Evolutionary conservation across 2,329 filamentous ascomycete genomes (phyloP).

Genomic region (Alternaria dauci): DNA sequence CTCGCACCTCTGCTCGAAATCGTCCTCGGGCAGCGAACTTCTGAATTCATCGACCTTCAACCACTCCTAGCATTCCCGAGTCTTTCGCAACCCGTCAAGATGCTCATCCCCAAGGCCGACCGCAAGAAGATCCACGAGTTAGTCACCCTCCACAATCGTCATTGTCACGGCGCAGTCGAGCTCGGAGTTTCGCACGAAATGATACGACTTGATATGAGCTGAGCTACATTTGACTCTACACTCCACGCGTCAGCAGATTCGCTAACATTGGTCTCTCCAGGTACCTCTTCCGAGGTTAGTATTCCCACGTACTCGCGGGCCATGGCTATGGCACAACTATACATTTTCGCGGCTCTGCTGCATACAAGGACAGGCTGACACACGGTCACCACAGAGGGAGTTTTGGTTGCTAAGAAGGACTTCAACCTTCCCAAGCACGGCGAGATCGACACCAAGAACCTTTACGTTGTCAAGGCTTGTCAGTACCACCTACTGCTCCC

Average conservation of each 20-base stretch:
- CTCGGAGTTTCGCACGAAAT: slow-evolving; percentile 40
- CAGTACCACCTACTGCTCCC: slow-evolving; percentile 25
- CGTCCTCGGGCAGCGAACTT: slow-evolving; percentile 20
- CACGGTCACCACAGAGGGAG: slow-evolving; percentile 67
- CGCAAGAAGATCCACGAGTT: slow-evolving; percentile 99
- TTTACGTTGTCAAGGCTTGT: slow-evolving; percentile 97
- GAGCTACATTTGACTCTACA: slow-evolving; percentile 27
- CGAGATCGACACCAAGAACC: slow-evolving; percentile 99
- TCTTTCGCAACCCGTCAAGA: slow-evolving; percentile 54
- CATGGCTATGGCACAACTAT: slow-evolving; percentile 51
- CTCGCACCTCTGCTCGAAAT: slow-evolving; percentile 27
- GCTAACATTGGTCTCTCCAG: slow-evolving; percentile 38
- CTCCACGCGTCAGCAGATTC: slow-evolving; percentile 19
- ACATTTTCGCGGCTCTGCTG: slow-evolving; percentile 45
- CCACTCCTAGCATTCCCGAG: slow-evolving; percentile 34
- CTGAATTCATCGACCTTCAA: slow-evolving; percentile 27
- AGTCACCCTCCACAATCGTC: slow-evolving; percentile 63
- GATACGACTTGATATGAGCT: slow-evolving; percentile 38
- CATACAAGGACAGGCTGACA: slow-evolving; percentile 54
- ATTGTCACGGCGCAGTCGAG: slow-evolving; percentile 34
- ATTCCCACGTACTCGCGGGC: slow-evolving; percentile 36
- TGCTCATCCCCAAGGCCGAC: slow-evolving; percentile 99
- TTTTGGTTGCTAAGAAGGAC: slow-evolving; percentile 98
- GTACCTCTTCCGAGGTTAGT: slow-evolving; percentile 56
- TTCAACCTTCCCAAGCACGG: slow-evolving; percentile 97